These are phyloP conservation scores for Ramaria sp. DNA, from an alignment of 768 basidiomycete species.

Conservation along the genomic window DNA sequence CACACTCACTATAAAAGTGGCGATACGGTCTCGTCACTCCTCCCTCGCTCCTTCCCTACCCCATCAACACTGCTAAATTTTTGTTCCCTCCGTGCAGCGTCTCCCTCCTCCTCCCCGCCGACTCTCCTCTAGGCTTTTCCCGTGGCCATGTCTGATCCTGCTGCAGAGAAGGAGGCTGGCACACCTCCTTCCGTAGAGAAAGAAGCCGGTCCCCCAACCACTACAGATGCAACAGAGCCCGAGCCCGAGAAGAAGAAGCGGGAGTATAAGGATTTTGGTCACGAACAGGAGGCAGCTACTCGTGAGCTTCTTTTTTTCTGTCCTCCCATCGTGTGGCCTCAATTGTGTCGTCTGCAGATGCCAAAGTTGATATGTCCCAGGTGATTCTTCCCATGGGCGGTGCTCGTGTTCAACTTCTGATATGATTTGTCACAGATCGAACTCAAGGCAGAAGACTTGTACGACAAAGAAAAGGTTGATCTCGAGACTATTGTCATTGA, in stretches of 20 bases:
- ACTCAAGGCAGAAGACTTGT: slow-evolving; percentile 85
- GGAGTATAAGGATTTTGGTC: slow-evolving; percentile 81
- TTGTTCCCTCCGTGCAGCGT: background rate
- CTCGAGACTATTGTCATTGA: slow-evolving; percentile 94
- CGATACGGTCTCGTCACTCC: slow-evolving; percentile 4
- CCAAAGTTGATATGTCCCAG: slow-evolving; percentile 77
- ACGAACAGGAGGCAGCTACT: slow-evolving; percentile 56
- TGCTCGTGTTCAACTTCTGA: slow-evolving; percentile 10
- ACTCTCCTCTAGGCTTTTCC: slow-evolving; percentile 3
- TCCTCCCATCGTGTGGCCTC: background rate
- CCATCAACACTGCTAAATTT: background rate
- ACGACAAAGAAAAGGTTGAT: slow-evolving; percentile 99
- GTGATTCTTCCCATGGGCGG: slow-evolving; percentile 22
- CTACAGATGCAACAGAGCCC: slow-evolving; percentile 13
- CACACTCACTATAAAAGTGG: slow-evolving; percentile 5
- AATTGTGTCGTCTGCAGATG: slow-evolving; percentile 36
- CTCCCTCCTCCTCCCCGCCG: slow-evolving; percentile 4
- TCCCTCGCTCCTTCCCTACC: slow-evolving; percentile 6
- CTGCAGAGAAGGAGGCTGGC: slow-evolving; percentile 9
- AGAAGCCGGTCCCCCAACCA: slow-evolving; percentile 2
- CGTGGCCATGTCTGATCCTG: slow-evolving; percentile 8
- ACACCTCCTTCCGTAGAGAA: slow-evolving; percentile 6
- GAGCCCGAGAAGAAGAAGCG: slow-evolving; percentile 45
- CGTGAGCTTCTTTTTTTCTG: slow-evolving; percentile 35
- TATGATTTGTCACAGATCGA: slow-evolving; percentile 41